Percentiles rank a stretch among this genome's conserved stretches.
These are phyloP conservation scores for Erysiphe pulchra DNA, from an alignment of 2,329 filamentous ascomycete genomes.

Conservation along the genomic window DNA sequence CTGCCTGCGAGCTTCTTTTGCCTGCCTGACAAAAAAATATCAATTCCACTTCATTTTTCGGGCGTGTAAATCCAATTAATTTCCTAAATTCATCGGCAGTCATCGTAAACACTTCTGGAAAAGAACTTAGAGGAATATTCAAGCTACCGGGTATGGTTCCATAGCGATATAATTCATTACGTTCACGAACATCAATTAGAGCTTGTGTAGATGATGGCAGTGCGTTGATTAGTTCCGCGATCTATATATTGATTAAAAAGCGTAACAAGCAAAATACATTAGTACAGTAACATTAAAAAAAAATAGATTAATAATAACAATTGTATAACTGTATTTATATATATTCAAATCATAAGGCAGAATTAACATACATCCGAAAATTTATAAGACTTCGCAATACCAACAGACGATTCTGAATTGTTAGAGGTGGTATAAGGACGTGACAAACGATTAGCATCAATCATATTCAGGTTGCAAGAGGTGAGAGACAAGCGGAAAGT, in stretches of 20 bases:
- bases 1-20: constrained; percentile 55
- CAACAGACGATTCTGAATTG: too few relatives aligned
- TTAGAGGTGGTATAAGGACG: too few relatives aligned
- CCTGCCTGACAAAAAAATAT: constrained; percentile 90
- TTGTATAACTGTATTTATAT: too few relatives aligned
- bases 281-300: too few relatives aligned
- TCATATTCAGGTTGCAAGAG: too few relatives aligned
- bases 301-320: too few relatives aligned
- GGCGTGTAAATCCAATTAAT: constrained; percentile 53
- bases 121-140: constrained; percentile 56
- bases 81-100: constrained; percentile 56
- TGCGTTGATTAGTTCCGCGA: not conserved
- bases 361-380: too few relatives aligned
- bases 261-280: too few relatives aligned
- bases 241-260: not conserved
- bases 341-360: too few relatives aligned
- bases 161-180: constrained; percentile 32
- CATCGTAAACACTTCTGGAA: constrained; percentile 59
- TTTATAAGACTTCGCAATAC: too few relatives aligned
- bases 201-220: not conserved
- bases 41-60: constrained; percentile 27
- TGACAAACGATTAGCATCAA: too few relatives aligned
- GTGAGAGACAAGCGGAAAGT: too few relatives aligned
- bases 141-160: constrained; percentile 58
- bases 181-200: constrained; percentile 37